Evolutionary conservation across 176 grass and related monocot species (phyloP), one percentile per base, ranked within the genome.

Genomic region (Oryza coarctata): DNA sequence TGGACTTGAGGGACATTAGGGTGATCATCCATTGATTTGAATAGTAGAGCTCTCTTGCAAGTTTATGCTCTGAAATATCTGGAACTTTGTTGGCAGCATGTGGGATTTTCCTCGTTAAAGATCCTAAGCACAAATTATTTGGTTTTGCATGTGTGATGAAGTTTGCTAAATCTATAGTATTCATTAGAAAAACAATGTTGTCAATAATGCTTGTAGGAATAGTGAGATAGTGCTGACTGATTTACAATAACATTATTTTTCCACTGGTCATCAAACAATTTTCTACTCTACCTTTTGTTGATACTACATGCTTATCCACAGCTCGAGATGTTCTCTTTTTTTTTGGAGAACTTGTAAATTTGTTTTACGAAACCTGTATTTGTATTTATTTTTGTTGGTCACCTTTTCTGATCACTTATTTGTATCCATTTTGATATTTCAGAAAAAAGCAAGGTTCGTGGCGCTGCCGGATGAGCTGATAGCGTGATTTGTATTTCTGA

Each of bases 401-500:
- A 7, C 3, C 6, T 62, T 20, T 15, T 29, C 7, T 66, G 27
- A 70, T 68, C 18, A 10, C 68, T 90, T 68, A 82, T 68, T 18
- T 9, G 6, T 9, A 73, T 77, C 25, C 29, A 3, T 68, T 85
- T 72, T 73, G 11, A 47, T 68, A 60, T 76, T 92, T 73, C 86
- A 92, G 90, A 92, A 86, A 62, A 67, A 65, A 13, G 80, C 86
- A 35, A 83, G 90, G 41, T 92, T 92, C 17, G 79, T 92, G 68
- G 86, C 76, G 34, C 44, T 86, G 73, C 90, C 90, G 9, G 79
- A 92, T 18, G 90, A 88, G 83, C 83, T 92, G 63, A 88, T 92
- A 60, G 83, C 74, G 44, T 92, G 83, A 89, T 26, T 1, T 30
- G 3, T 13, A 31, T 26, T 65, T 35, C 74, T 64, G n/a, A 32